Base-by-base conservation (phyloP, 2,329 filamentous ascomycete species). In the Arthrobotrys sphaeroides region DNA sequence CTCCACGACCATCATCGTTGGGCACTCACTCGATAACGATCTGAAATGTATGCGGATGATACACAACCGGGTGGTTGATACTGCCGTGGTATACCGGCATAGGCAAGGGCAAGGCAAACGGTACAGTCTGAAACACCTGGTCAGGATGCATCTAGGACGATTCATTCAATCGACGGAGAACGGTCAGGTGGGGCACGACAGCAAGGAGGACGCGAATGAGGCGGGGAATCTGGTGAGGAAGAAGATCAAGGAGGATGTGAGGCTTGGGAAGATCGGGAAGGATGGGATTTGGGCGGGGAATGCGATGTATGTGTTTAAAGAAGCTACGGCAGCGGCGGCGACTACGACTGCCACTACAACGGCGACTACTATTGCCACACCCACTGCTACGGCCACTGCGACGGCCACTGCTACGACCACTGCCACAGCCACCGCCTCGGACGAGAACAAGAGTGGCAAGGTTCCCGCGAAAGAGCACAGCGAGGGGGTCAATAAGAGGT, bases 21-120 rank as follows among this genome's bases (percentile, higher is more conserved):
- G 95, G 0, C 95, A 99, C 82, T 94, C 93, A 0, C 88, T 98
- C 6, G 95, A 99, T 80, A 99, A 99, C 81, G 95, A 99, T 80
- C 87, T 99, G 66, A 97, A 97, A 81, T 88, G 90, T 1, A 86
- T 90, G 42, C 90, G 94, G 36, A 87, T 98, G 59, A 89, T 97
- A 47, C 95, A 98, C 79, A 91, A 91, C 0, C 91, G 88, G 0
- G 86, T 97, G 64, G 87, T 97, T 79, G 94, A 98, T 82, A 97
- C 94, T 0, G 89, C 93, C 0, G 83, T 97, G 0, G 86, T 97
- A 0, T 99, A 88, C 81, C 93, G 94, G 0, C 93, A 96, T 80
- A 85, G 85, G n/a, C n/a, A n/a, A 13, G 93, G 93, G 0, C 84
- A 97, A 0, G 95, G 95, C 0, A 86, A 89, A 64, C 90, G 95